Evolutionary conservation across 768 basidiomycete genomes (phyloP).

Genomic region (Piloderma croceum): DNA sequence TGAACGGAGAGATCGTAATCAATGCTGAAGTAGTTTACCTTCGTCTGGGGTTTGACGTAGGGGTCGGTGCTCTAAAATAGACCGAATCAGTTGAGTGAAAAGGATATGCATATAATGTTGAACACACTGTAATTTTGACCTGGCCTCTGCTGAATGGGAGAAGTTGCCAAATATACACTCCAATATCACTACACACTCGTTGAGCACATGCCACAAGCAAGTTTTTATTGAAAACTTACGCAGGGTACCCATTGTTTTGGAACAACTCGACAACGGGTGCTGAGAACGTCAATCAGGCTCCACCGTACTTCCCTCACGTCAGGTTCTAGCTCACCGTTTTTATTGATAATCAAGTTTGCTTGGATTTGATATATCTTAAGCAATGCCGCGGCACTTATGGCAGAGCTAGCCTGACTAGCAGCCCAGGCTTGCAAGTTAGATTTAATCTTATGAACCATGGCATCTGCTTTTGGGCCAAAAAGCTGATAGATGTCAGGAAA

Average conservation of each 20-base stretch:
- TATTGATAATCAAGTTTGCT: constrained; percentile 41
- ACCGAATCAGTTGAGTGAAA: not conserved
- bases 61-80: constrained; percentile 37
- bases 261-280: constrained; percentile 46
- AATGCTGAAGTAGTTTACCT: constrained; percentile 48
- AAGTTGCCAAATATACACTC: constrained; percentile 48
- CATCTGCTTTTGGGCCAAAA: constrained; percentile 30
- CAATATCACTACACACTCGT: constrained; percentile 32
- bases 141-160: constrained; percentile 50
- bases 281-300: constrained; percentile 10
- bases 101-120: not conserved
- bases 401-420: constrained; percentile 35
- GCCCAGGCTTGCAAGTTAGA: constrained; percentile 39
- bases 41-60: constrained; percentile 41
- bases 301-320: no score
- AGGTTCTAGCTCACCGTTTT: constrained; percentile 36
- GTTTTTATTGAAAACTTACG: constrained; percentile 33
- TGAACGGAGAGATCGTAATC: constrained; percentile 47
- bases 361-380: constrained; percentile 41
- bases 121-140: constrained; percentile 39
- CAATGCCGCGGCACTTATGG: constrained; percentile 35
- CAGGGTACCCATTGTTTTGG: constrained; percentile 40
- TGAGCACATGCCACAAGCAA: not conserved
- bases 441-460: constrained; percentile 31
- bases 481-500: constrained; percentile 47